Percentiles rank a stretch among this genome's conserved stretches.
Conservation (phyloP, 2,329 filamentous ascomycete genomes). For the Fusarium paranaense region DNA sequence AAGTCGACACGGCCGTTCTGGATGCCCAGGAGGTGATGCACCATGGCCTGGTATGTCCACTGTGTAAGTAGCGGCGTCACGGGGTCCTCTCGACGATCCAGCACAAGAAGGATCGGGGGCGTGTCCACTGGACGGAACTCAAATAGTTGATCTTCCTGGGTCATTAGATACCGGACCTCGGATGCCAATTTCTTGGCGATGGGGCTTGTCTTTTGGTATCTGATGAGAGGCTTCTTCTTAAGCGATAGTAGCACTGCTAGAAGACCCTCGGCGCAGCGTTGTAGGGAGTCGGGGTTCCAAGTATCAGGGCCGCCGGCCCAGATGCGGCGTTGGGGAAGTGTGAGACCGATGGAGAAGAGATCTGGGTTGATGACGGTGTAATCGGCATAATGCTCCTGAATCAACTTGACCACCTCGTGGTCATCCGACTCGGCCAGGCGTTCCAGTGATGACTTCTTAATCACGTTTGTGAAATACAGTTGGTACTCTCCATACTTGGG, state of each 20-base stretch:
- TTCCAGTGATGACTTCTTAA: constrained; percentile 95
- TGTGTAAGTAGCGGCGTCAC: constrained; percentile 94
- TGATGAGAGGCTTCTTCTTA: constrained; percentile 96
- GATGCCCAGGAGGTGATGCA: constrained; percentile 94
- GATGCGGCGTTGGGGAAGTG: constrained; percentile 78
- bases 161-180: constrained; percentile 91
- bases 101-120: constrained; percentile 87
- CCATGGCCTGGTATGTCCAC: constrained; percentile 99
- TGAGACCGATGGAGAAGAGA: constrained; percentile 83
- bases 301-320: constrained; percentile 86
- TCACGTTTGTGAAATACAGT: constrained; percentile 96
- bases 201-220: constrained; percentile 91
- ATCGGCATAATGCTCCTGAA: constrained; percentile 97
- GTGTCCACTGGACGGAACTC: constrained; percentile 97
- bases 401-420: constrained; percentile 92
- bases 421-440: constrained; percentile 95
- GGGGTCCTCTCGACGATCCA: constrained; percentile 93
- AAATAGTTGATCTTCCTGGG: constrained; percentile 95
- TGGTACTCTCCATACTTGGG: constrained; percentile 98
- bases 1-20: constrained; percentile 94
- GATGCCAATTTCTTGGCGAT: constrained; percentile 93
- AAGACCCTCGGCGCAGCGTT: constrained; percentile 87
- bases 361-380: constrained; percentile 96
- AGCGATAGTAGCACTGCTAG: constrained; percentile 86
- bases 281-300: constrained; percentile 91